Evolutionary conservation across 768 basidiomycete species (phyloP).

Genomic region (Leccinum rimulosum): DNA sequence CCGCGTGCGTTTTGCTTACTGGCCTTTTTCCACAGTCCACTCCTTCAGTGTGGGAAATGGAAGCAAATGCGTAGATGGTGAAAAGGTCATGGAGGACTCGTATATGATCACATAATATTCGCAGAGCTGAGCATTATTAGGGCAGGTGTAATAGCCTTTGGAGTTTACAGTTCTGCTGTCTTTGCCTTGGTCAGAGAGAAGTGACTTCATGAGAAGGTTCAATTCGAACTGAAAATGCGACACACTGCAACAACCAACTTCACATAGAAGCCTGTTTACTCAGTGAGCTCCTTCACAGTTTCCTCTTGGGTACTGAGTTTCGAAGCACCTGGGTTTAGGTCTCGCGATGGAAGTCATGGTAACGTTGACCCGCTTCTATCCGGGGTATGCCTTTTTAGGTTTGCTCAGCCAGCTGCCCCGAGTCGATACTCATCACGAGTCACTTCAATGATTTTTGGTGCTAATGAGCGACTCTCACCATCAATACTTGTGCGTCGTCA

Average conservation of each 20-base stretch:
- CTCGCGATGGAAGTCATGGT: background rate
- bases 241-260: background rate
- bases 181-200: background rate
- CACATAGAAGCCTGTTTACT: background rate
- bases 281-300: background rate
- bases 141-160: background rate
- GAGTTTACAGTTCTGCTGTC: background rate
- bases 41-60: background rate
- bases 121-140: background rate
- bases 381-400: constrained; percentile 11
- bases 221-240: background rate
- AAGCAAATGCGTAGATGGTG: background rate
- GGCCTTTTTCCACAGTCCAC: background rate
- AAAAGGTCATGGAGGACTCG: background rate
- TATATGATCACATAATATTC: background rate
- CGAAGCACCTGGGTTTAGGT: background rate
- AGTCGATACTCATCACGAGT: constrained; percentile 3
- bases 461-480: background rate
- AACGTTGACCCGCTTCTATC: background rate
- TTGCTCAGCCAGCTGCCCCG: background rate
- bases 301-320: background rate
- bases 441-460: background rate
- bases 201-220: background rate
- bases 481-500: background rate
- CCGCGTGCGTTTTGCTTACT: background rate